Evolutionary conservation across 305 asterid species (phyloP).

Genomic region (Striga hermonthica): DNA sequence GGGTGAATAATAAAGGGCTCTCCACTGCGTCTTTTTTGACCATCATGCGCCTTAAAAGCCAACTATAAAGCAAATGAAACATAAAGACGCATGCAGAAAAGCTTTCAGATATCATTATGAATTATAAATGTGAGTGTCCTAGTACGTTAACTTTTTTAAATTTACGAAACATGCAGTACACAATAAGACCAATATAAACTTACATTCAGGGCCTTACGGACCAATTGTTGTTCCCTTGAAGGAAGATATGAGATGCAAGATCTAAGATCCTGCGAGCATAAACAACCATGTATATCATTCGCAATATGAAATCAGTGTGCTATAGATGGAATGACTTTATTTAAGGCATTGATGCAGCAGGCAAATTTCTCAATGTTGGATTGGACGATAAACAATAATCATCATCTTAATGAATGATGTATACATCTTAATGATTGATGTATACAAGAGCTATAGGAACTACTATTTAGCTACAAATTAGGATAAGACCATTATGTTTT

Average conservation of each 20-base stretch:
- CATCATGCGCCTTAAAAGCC: conserved; percentile 88
- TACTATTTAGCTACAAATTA: not conserved
- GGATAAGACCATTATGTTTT: not conserved
- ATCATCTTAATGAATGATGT: not conserved
- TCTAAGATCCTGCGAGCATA: conserved; percentile 56
- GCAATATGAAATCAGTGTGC: not conserved
- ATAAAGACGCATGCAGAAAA: not conserved
- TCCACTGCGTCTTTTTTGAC: conserved; percentile 89
- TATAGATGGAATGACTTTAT: not conserved
- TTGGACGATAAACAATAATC: not conserved
- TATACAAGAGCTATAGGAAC: not conserved
- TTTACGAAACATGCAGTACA: not conserved
- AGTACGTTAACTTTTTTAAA: not conserved
- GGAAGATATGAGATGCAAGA: conserved; percentile 68
- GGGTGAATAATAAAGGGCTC: conserved; percentile 88
- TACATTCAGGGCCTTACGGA: conserved; percentile 60
- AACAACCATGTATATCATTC: conserved; percentile 21
- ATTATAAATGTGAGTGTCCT: not conserved
- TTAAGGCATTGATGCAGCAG: not conserved
- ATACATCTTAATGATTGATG: not conserved
- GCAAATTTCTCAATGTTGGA: not conserved
- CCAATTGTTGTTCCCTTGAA: conserved; percentile 57
- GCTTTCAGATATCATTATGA: not conserved
- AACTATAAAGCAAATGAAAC: conserved; percentile 37
- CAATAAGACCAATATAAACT: conserved; percentile 34